A percentile compares a stretch with the other conserved stretches of the same genome.
Conservation (phyloP, 352 stramenopile genomes). For the Phytopythium aichiense region DNA sequence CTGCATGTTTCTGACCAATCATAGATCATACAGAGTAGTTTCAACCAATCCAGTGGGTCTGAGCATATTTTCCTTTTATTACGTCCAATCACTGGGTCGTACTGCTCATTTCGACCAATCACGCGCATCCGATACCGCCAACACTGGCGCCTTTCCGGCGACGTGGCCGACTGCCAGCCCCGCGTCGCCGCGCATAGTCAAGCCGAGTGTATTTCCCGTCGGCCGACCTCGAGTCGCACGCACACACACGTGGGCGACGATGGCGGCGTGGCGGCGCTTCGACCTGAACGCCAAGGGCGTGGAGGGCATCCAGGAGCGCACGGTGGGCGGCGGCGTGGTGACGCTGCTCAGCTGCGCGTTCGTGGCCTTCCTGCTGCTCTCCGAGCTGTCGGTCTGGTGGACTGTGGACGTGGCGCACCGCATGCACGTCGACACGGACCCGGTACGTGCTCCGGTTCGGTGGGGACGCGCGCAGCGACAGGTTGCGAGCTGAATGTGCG, state of each 20-base stretch:
- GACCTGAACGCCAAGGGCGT: slow-evolving; percentile 88
- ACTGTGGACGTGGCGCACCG: slow-evolving; percentile 78
- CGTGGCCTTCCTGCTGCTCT: slow-evolving; percentile 73
- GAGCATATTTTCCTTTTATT: not conserved
- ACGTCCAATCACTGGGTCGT: not conserved
- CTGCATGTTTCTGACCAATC: slow-evolving; percentile 3
- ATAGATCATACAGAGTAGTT: not conserved
- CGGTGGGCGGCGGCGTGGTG: slow-evolving; percentile 75
- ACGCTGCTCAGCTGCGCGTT: slow-evolving; percentile 76
- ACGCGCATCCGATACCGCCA: not conserved
- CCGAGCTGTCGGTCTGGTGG: slow-evolving; percentile 84
- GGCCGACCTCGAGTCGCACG: no score
- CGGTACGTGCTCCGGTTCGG: slow-evolving; percentile 32
- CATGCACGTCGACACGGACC: slow-evolving; percentile 84
- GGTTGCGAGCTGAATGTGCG: not conserved
- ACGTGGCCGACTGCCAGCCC: not conserved
- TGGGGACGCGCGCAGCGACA: not conserved
- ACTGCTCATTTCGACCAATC: not conserved
- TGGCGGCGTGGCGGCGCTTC: slow-evolving; percentile 75
- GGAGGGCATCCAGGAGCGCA: slow-evolving; percentile 88
- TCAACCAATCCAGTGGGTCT: slow-evolving; percentile 9
- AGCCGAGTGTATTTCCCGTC: no score
- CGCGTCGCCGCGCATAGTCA: no score
- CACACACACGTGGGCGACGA: slow-evolving; percentile 6
- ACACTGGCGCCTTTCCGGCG: not conserved